Evolutionary conservation across 805 yeast species (phyloP), one percentile per base, ranked within the genome.

Genomic region (Ogataea saltuana): DNA sequence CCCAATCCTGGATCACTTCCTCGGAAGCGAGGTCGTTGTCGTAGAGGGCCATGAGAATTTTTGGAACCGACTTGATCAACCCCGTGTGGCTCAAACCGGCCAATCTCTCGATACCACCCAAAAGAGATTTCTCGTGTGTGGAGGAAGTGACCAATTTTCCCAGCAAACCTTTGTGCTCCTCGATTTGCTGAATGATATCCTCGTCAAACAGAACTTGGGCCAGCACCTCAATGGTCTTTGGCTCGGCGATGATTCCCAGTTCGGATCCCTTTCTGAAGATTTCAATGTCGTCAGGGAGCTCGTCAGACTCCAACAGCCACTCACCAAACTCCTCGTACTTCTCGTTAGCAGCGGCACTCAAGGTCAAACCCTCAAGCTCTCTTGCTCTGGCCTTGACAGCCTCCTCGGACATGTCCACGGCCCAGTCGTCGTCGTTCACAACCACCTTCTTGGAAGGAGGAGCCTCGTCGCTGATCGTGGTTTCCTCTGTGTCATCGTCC

Each of bases 81-180:
- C 59, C 70, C 31, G 85, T 86, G 56, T 86, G 81, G 59, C 83
- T 86, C 46, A 86, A 68, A 48, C 98, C 98, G 53, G 91, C 70
- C 63, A 87, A 80, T 64, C 98, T 84, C 74, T 93, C 99, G 55
- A 93, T 74, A 51, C 99, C 99, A 58, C 99, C 99, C 48, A 93
- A 75, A 55, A 93, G 80, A 9, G 96, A 88, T 70, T 81, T 85
- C 70, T 93, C 97, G 60, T 80, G 88, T 40, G 79, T 83, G 42
- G 72, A 72, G 40, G 80, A 66, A 34, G 81, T 72, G 51, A 89
- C 78, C 49, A 89, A 72, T 67, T 91, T 93, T 53, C 76, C 76
- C 62, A 93, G 78, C 59, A 93, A 75, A 42, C 97, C 96, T 44
- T 80, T 75, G 67, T 93, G 98, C 45, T 76, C 78, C 28, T 74